Conservation (phyloP, 2,329 filamentous ascomycete species). For the Hymenotorrendiella dingleyae region DNA sequence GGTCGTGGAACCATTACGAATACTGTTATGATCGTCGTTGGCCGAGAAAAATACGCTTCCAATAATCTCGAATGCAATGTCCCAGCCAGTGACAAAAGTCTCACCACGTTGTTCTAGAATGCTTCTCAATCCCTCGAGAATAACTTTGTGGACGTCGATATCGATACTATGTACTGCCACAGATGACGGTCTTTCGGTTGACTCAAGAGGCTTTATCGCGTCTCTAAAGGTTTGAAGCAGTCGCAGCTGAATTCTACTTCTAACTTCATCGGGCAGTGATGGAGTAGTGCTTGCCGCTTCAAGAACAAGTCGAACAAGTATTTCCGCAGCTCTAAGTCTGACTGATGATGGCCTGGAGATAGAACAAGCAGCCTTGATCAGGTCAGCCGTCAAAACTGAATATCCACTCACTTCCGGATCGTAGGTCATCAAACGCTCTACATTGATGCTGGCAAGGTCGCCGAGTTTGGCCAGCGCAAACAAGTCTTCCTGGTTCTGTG, state of each 20-base stretch:
- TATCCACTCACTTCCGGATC: slow-evolving; percentile 68
- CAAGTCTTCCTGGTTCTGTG: slow-evolving; percentile 55
- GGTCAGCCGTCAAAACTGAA: slow-evolving; percentile 55
- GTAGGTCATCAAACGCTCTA: slow-evolving; percentile 65
- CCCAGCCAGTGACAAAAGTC: slow-evolving; percentile 76
- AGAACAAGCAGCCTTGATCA: slow-evolving; percentile 47
- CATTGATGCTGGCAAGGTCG: slow-evolving; percentile 67
- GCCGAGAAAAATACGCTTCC: slow-evolving; percentile 65
- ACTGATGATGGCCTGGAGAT: slow-evolving; percentile 44
- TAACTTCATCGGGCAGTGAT: slow-evolving; percentile 42
- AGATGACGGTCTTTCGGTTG: slow-evolving; percentile 44
- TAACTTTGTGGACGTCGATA: slow-evolving; percentile 72
- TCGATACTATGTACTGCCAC: slow-evolving; percentile 59
- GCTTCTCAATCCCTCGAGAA: slow-evolving; percentile 73
- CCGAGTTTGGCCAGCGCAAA: slow-evolving; percentile 69
- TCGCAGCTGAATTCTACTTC: slow-evolving; percentile 63
- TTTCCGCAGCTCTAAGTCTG: slow-evolving; percentile 56
- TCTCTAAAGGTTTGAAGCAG: slow-evolving; percentile 61
- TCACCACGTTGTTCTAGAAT: slow-evolving; percentile 88
- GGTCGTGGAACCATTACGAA: slow-evolving; percentile 33
- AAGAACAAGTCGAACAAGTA: slow-evolving; percentile 52
- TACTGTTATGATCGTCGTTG: slow-evolving; percentile 17
- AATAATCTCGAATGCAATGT: slow-evolving; percentile 78
- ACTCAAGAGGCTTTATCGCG: slow-evolving; percentile 54
- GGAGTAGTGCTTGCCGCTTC: slow-evolving; percentile 53